Base-by-base conservation (phyloP, 148 eudicot genomes). In the Vaccinium corymbosum region DNA sequence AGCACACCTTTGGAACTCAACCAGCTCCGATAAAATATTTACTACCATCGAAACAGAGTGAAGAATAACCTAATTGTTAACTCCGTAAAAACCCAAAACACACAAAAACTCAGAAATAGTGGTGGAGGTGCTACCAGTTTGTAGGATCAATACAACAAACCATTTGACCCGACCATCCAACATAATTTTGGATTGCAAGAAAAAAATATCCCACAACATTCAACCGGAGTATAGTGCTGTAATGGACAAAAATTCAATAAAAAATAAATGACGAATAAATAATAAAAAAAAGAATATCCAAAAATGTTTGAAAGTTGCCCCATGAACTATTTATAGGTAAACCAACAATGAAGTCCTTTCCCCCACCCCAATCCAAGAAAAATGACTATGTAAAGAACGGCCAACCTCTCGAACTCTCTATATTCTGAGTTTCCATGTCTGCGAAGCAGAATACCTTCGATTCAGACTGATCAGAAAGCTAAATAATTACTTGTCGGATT, bases 221-320 rank as follows among this genome's bases (percentile, higher is more conserved):
- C 71, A 56, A 85, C 64, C 73, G 29, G 83, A 83, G 78, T 86
- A 84, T 88, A 68, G 64, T 84, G 42, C 81, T 55, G 79, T 81
- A n/a, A 72, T 15, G 49, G 17, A 38, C 2, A 20, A 13, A 72
- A 42, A 72, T 32, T 32, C 0, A 35, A 32, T 11, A 32, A 7
- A 16, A 35, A 4, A 4, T 4, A 51, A 2, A 72, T 32, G 46
- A 42, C 46, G 46, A 42, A 42, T 42, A 42, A 42, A 42, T 0
- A 42, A 42, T 4, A 42, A 42, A 42, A 42, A 42, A 42, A 42
- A 42, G 46, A 42, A 42, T 42, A 42, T 5, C 46, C 46, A 19
- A 72, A 72, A 53, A 27, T 20, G 81, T 77, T 61, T 38, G 27
- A 6, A 55, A 55, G 9, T 56, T 66, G 35, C 68, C 22, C 29